Base-by-base conservation (phyloP, 805 yeast species). In the Saccharomycopsis malanga region DNA sequence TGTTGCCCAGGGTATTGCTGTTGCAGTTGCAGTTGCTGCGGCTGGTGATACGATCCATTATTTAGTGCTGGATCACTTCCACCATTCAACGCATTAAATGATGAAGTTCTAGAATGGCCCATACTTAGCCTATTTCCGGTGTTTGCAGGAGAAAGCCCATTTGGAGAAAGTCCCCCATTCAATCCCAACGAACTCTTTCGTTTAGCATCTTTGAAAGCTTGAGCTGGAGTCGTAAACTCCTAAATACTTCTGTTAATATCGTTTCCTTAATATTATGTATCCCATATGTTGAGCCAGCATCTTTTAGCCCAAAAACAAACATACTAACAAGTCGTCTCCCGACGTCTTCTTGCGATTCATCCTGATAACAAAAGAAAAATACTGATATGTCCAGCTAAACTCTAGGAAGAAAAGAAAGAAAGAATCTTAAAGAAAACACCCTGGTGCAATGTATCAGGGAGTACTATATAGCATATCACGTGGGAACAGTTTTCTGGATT, bases 141-240 rank as follows among this genome's bases (percentile, higher is more conserved):
- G 36, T 9, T 32, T 14, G 36, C 36, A 12, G 36, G 36, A 32
- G 36, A 32, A 32, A 32, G 36, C 7, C 17, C 36, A n/a, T 32
- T 32, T 5, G 36, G 17, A 9, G 36, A 18, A 6, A 12, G 12
- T 12, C 36, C 9, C 18, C 9, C 30, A 9, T 27, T 12, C 30
- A 12, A 12, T n/a, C 18, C 36, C 17, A 32, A 9, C 36, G 17
- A 10, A n/a, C 18, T 32, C 20, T 44, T 45, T 45, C 39, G 38
- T 22, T 44, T 39, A 15, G 27, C 36, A 12, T 45, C 37, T 2
- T 44, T 39, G 24, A 39, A 45, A 23, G 43, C 48, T 23, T 45
- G 44, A 2, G 48, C 48, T 27, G 49, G 45, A 18, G 49, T 42
- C 9, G 22, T 25, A 45, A 46, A 42, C 15, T 25, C 44, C 49